Percentiles rank a stretch among this genome's conserved stretches.
phyloP scores from a whole-genome alignment of 1,284 basidiomycete genomes.

The Cryptococcus sp. region DNA sequence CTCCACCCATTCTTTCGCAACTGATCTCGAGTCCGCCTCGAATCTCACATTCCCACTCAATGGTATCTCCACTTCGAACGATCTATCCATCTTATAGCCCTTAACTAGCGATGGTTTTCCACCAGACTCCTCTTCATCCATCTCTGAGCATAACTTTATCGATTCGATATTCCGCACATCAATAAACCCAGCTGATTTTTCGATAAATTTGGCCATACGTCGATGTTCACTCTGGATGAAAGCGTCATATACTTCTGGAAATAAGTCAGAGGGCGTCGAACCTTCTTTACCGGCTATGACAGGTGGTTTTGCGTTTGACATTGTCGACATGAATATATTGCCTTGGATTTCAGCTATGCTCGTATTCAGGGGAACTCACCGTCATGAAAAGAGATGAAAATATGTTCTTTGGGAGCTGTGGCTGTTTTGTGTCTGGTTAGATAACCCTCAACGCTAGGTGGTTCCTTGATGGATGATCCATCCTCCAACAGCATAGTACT shows the following conservation, averaged over 20 bases:
- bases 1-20: constrained; percentile 42
- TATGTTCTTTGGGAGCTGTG: constrained; percentile 15
- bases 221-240: constrained; percentile 29
- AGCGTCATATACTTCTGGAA: constrained; percentile 25
- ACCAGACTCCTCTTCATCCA: neutral
- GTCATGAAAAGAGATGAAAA: constrained; percentile 38
- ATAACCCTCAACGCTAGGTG: constrained; percentile 42
- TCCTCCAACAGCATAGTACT: constrained; percentile 30
- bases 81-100: constrained; percentile 6
- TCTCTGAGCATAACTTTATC: constrained; percentile 15
- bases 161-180: constrained; percentile 35
- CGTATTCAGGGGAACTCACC: constrained; percentile 21
- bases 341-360: constrained; percentile 11
- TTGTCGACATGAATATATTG: constrained; percentile 28
- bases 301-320: constrained; percentile 20
- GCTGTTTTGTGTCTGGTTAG: constrained; percentile 25
- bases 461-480: constrained; percentile 36
- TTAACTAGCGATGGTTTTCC: neutral
- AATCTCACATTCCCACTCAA: constrained; percentile 16
- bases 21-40: constrained; percentile 25
- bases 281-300: constrained; percentile 17
- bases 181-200: constrained; percentile 30
- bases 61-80: constrained; percentile 27
- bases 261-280: constrained; percentile 29
- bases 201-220: constrained; percentile 30